Conservation (phyloP, 106 monocot genomes). For the Posidonia australis region DNA sequence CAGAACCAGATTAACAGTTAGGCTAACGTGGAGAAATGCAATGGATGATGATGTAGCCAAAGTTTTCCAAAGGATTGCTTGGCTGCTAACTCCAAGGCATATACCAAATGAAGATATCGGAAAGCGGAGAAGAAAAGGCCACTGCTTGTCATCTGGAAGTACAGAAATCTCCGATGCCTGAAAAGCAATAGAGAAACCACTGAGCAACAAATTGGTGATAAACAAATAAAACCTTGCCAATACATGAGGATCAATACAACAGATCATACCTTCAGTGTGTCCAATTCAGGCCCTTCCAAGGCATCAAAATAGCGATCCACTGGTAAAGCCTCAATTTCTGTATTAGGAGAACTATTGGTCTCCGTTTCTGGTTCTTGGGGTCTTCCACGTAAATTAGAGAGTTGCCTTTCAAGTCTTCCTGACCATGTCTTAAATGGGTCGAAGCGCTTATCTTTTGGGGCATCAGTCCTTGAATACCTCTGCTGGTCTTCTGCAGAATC, state of each 20-base stretch:
- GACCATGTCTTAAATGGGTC: conserved; percentile 48
- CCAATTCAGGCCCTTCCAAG: conserved; percentile 67
- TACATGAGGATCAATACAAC: neutral
- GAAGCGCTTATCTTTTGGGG: conserved; percentile 25
- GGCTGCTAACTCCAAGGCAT: conserved; percentile 18
- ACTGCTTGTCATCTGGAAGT: conserved; percentile 10
- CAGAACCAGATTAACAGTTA: conserved; percentile 6
- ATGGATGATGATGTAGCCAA: conserved; percentile 7
- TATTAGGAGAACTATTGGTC: neutral
- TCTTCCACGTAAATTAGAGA: conserved; percentile 29
- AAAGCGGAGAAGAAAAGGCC: conserved; percentile 20
- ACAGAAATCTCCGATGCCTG: conserved; percentile 8
- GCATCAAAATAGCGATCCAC: conserved; percentile 74
- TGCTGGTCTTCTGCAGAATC: neutral
- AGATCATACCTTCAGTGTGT: conserved; percentile 40
- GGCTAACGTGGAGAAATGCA: conserved; percentile 5
- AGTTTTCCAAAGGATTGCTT: conserved; percentile 24
- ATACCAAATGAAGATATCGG: conserved; percentile 16
- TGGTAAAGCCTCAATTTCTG: conserved; percentile 26
- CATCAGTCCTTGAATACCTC: neutral
- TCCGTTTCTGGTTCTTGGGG: conserved; percentile 14
- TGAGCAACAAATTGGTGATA: neutral
- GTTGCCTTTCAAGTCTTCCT: conserved; percentile 28
- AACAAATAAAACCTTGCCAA: neutral
- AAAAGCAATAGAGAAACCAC: neutral